Conservation (phyloP, 2,329 filamentous ascomycete species). For the Fusarium caatingaense region DNA sequence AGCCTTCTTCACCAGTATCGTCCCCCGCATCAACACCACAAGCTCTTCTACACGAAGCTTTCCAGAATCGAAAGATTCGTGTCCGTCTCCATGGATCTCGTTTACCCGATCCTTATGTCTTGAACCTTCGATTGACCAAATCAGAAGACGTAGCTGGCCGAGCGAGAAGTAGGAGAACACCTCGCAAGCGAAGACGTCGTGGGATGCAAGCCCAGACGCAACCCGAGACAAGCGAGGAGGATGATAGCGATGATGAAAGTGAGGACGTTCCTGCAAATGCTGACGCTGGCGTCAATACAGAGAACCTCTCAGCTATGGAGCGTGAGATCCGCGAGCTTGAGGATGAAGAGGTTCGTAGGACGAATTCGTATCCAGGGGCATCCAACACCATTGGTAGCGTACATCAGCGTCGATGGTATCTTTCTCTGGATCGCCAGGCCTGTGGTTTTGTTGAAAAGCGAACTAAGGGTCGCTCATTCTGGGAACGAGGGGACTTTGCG, state of each 20-base stretch:
- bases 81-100: constrained; percentile 65
- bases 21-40: constrained; percentile 52
- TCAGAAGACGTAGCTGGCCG: constrained; percentile 54
- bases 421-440: constrained; percentile 69
- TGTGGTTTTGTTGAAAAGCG: constrained; percentile 65
- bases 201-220: constrained; percentile 1
- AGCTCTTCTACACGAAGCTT: constrained; percentile 62
- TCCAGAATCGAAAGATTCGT: constrained; percentile 66
- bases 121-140: constrained; percentile 65
- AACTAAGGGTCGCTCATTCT: constrained; percentile 29
- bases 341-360: constrained; percentile 65
- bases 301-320: constrained; percentile 52
- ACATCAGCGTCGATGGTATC: constrained; percentile 74
- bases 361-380: constrained; percentile 75
- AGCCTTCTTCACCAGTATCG: constrained; percentile 27
- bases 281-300: constrained; percentile 12
- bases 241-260: constrained; percentile 21
- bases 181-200: constrained; percentile 22
- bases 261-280: constrained; percentile 39
- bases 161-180: constrained; percentile 35
- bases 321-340: constrained; percentile 59
- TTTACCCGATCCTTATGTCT: constrained; percentile 64
- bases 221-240: constrained; percentile 44
- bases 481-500: constrained; percentile 17
- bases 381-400: constrained; percentile 74